Percentiles rank a stretch among this genome's conserved stretches.
Evolutionary conservation across 2,329 filamentous ascomycete genomes (phyloP).

Genomic region (Metarhizium album): DNA sequence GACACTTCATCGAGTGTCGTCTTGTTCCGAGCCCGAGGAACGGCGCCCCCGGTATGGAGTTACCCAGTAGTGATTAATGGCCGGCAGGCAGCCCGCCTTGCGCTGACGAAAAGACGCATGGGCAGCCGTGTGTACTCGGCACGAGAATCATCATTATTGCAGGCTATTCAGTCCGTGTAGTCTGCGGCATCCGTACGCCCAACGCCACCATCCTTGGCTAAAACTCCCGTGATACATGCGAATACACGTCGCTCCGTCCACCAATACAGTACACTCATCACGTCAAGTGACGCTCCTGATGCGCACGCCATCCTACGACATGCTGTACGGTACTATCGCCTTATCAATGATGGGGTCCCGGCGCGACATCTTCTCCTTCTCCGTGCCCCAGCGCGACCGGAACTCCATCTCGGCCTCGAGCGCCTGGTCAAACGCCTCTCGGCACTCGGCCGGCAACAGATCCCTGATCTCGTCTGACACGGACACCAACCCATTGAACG

Average conservation of each 20-base stretch:
- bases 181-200: background rate
- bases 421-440: constrained; percentile 60
- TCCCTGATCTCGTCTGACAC: constrained; percentile 55
- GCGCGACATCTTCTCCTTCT: constrained; percentile 45
- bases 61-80: too few species aligned
- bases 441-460: constrained; percentile 59
- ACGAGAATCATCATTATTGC: background rate
- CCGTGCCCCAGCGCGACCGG: constrained; percentile 64
- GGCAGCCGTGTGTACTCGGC: background rate
- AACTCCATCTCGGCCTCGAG: constrained; percentile 55
- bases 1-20: too few species aligned
- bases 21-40: too few species aligned
- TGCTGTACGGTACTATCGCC: constrained; percentile 49
- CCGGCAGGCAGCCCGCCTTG: too few species aligned
- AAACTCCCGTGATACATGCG: background rate
- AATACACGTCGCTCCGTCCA: background rate
- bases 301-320: constrained; percentile 14
- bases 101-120: background rate
- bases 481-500: constrained; percentile 51
- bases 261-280: background rate
- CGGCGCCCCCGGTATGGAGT: too few species aligned
- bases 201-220: background rate
- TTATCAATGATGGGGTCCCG: constrained; percentile 50
- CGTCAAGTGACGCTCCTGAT: background rate
- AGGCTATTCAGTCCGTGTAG: background rate